Evolutionary conservation across 2,329 filamentous ascomycete species (phyloP).

Genomic region (Aspergillus pseudoglaucus): DNA sequence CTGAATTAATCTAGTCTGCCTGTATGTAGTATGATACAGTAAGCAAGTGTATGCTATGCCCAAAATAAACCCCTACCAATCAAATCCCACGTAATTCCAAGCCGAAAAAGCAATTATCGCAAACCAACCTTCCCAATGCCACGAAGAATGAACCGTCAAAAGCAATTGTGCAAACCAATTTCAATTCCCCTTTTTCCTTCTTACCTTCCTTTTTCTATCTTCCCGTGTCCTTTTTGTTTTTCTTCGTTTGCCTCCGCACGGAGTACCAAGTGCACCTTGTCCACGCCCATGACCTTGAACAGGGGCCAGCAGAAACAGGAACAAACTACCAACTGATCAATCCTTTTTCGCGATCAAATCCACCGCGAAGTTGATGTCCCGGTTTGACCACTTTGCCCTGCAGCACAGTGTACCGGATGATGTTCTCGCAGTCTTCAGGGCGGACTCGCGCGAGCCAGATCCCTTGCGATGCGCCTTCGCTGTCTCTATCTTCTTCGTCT

Average conservation of each 20-base stretch:
- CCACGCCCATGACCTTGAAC: too few relatives aligned
- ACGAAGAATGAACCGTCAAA: too few relatives aligned
- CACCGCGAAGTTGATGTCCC: conserved; percentile 73
- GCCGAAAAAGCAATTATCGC: too few relatives aligned
- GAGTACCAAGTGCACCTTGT: not conserved
- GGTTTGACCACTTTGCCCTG: conserved; percentile 94
- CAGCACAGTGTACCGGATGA: conserved; percentile 80
- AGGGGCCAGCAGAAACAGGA: not conserved
- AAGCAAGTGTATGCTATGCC: too few relatives aligned
- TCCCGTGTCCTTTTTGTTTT: conserved; percentile 2
- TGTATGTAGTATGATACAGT: too few relatives aligned
- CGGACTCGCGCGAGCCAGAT: conserved; percentile 83
- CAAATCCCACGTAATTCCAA: too few relatives aligned
- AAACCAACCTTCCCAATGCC: too few relatives aligned
- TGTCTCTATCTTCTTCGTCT: conserved; percentile 43
- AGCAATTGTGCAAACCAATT: too few relatives aligned
- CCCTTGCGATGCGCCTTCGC: conserved; percentile 68
- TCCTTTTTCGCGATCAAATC: conserved; percentile 77
- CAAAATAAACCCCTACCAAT: too few relatives aligned
- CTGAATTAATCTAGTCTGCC: too few relatives aligned
- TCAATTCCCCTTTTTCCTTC: too few relatives aligned
- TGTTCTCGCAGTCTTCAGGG: conserved; percentile 88
- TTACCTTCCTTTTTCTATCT: conserved; percentile 4
- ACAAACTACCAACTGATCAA: conserved; percentile 68
- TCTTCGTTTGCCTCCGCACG: not conserved